phyloP scores from a whole-genome alignment of 192 early-diverging fungal genomes.

The Coemansia sp. region DNA sequence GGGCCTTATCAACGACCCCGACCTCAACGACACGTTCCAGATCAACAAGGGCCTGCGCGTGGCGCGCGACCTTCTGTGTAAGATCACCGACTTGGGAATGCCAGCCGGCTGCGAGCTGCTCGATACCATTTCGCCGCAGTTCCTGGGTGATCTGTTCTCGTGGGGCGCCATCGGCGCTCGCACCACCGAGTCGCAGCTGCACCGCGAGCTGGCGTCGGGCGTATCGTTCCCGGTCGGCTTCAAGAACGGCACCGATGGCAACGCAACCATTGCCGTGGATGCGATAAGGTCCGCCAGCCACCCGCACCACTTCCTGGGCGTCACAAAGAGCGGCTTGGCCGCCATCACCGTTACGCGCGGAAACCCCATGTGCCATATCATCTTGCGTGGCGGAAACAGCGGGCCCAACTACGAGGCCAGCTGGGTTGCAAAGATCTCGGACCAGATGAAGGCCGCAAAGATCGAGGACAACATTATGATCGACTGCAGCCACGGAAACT shows the following conservation, averaged over 20 bases:
- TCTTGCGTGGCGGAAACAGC: slow-evolving; percentile 82
- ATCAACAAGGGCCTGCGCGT: slow-evolving; percentile 96
- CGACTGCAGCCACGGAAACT: slow-evolving; percentile 95
- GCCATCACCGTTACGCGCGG: slow-evolving; percentile 86
- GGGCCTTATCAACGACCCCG: slow-evolving; percentile 81
- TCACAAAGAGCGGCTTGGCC: slow-evolving; percentile 91
- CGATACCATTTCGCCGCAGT: slow-evolving; percentile 96
- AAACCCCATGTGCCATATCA: slow-evolving; percentile 84
- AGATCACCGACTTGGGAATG: slow-evolving; percentile 79
- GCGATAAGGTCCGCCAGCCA: slow-evolving; percentile 69
- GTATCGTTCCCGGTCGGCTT: slow-evolving; percentile 96
- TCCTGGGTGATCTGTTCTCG: slow-evolving; percentile 86
- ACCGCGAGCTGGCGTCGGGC: slow-evolving; percentile 92
- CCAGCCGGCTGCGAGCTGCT: slow-evolving; percentile 88
- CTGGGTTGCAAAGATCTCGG: slow-evolving; percentile 59
- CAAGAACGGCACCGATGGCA: slow-evolving; percentile 98
- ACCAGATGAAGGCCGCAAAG: slow-evolving; percentile 62
- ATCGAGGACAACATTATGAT: slow-evolving; percentile 80
- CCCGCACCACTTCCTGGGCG: slow-evolving; percentile 89
- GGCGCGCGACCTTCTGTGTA: slow-evolving; percentile 75
- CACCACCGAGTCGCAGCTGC: slow-evolving; percentile 93
- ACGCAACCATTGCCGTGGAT: slow-evolving; percentile 69
- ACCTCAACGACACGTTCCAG: slow-evolving; percentile 77
- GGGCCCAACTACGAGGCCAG: slow-evolving; percentile 85
- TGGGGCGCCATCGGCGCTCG: slow-evolving; percentile 98